phyloP scores from a whole-genome alignment of 75 land plant genomes.

The Picea glauca region DNA sequence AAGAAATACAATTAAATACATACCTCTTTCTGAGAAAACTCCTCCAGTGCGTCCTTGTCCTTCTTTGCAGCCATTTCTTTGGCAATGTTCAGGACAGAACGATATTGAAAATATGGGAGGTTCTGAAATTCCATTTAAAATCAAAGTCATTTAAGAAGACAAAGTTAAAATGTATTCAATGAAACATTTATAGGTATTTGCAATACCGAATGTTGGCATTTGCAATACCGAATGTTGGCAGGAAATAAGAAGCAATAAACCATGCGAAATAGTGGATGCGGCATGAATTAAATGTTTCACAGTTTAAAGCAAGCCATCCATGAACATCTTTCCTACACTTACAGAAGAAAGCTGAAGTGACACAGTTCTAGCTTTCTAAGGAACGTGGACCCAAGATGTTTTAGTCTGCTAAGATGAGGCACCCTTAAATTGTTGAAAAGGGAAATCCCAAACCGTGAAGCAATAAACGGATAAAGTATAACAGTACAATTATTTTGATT shows the following conservation, averaged over 20 bases:
- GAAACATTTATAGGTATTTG: neutral
- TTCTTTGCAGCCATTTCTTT: slow-evolving; percentile 56
- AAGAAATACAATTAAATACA: neutral
- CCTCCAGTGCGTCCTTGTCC: slow-evolving; percentile 43
- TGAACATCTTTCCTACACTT: neutral
- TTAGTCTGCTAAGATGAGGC: neutral
- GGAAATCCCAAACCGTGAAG: neutral
- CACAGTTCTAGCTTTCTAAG: too few relatives aligned
- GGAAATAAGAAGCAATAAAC: neutral
- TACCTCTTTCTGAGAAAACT: slow-evolving; percentile 40
- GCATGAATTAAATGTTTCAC: neutral
- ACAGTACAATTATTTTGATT: neutral
- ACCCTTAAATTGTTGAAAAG: neutral
- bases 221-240: neutral
- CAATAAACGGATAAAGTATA: neutral
- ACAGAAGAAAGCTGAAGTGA: neutral
- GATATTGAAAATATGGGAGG: slow-evolving; percentile 41
- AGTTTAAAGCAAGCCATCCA: neutral
- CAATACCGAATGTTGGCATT: neutral
- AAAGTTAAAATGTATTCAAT: neutral
- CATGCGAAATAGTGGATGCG: too few relatives aligned
- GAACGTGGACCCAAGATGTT: neutral
- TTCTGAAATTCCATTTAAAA: slow-evolving; percentile 39
- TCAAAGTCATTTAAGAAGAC: neutral
- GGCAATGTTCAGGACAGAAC: slow-evolving; percentile 33